A percentile compares a stretch with the other conserved stretches of the same genome.
Conservation (phyloP, 1,284 basidiomycete species). For the Ustilago cynodontis region DNA sequence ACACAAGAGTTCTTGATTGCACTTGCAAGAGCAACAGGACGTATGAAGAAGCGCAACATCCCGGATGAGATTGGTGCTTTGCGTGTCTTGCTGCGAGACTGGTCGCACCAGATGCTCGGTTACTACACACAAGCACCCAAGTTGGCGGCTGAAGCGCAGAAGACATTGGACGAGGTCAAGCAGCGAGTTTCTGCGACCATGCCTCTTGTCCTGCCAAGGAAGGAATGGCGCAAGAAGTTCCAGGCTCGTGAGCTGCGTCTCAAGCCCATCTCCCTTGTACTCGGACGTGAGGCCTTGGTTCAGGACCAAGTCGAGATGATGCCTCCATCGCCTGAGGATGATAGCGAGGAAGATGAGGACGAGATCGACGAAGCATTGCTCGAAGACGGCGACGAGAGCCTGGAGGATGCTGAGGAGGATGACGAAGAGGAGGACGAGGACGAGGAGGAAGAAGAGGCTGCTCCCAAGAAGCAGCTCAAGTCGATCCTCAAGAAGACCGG, state of each 20-base stretch:
- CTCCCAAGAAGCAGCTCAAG: conserved; percentile 39
- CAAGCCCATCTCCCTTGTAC: conserved; percentile 44
- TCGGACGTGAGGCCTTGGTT: conserved; percentile 48
- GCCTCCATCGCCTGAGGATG: conserved; percentile 50
- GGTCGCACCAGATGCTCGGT: conserved; percentile 61
- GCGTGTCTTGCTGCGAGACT: conserved; percentile 63
- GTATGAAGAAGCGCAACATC: conserved; percentile 59
- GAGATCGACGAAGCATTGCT: conserved; percentile 52
- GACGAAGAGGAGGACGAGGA: conserved; percentile 44
- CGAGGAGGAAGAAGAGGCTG: conserved; percentile 27
- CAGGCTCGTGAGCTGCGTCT: conserved; percentile 56
- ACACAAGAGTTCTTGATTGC: conserved; percentile 66
- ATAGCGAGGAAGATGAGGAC: conserved; percentile 57
- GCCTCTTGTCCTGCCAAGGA: conserved; percentile 45
- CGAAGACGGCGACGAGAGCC: conserved; percentile 37
- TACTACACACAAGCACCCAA: conserved; percentile 63
- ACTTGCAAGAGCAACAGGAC: conserved; percentile 59
- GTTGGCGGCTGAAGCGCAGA: conserved; percentile 39
- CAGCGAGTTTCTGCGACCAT: conserved; percentile 23
- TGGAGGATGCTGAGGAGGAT: conserved; percentile 39
- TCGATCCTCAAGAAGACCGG: conserved; percentile 53
- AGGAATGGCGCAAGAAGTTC: conserved; percentile 59
- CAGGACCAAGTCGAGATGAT: conserved; percentile 47
- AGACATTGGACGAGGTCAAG: conserved; percentile 31
- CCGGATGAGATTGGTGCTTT: conserved; percentile 63